Percentiles rank a stretch among this genome's conserved stretches.
phyloP scores from a whole-genome alignment of 2,329 filamentous ascomycete species.

The Ascochyta lentis region DNA sequence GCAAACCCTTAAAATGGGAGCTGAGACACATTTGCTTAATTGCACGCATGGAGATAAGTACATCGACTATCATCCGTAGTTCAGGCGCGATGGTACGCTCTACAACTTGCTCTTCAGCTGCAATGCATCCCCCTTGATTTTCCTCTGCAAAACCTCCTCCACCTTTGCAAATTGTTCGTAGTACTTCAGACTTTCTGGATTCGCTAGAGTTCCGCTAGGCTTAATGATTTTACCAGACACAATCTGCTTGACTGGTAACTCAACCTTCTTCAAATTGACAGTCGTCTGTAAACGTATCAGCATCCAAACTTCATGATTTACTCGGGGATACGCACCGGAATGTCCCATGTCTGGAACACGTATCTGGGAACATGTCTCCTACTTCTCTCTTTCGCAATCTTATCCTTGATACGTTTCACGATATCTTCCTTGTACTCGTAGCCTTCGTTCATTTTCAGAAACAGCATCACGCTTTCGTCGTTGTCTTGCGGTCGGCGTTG shows the following conservation, averaged over 20 bases:
- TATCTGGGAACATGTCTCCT: slow-evolving; percentile 79
- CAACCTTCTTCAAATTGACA: slow-evolving; percentile 85
- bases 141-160: slow-evolving; percentile 61
- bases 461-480: slow-evolving; percentile 66
- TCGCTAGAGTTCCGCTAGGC: slow-evolving; percentile 76
- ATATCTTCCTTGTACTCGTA: slow-evolving; percentile 28
- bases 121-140: slow-evolving; percentile 19
- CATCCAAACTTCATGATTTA: not conserved
- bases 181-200: slow-evolving; percentile 76
- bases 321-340: slow-evolving; percentile 67
- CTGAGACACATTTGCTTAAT: no score
- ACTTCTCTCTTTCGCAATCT: slow-evolving; percentile 70
- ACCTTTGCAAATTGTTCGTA: slow-evolving; percentile 81
- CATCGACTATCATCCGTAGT: not conserved
- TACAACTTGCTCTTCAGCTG: slow-evolving; percentile 36
- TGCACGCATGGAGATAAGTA: not conserved
- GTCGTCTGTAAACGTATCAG: slow-evolving; percentile 64
- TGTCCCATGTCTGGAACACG: slow-evolving; percentile 80
- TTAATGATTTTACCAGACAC: slow-evolving; percentile 77
- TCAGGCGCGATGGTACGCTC: not conserved
- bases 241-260: slow-evolving; percentile 84
- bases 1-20: no score
- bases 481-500: slow-evolving; percentile 68
- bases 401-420: slow-evolving; percentile 65
- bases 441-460: slow-evolving; percentile 66